A percentile compares a stretch with the other conserved stretches of the same genome.
Evolutionary conservation across 345 rosid species (phyloP).

Genomic region (Eucalyptus pumila): DNA sequence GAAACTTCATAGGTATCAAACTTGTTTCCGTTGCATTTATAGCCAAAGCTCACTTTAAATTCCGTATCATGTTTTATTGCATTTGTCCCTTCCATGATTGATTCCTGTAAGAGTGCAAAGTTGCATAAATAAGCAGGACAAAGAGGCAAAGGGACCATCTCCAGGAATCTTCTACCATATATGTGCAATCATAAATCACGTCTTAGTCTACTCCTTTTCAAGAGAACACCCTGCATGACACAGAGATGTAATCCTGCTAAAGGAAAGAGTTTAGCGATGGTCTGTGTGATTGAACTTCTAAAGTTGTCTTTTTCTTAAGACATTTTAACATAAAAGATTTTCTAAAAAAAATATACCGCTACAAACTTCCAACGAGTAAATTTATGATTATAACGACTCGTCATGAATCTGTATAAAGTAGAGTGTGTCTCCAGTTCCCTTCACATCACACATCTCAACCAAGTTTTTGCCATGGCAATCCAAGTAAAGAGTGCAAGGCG

Average conservation of each 20-base stretch:
- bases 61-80: constrained; percentile 44
- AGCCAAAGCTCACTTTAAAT: constrained; percentile 84
- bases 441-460: neutral
- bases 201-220: neutral
- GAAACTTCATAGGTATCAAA: constrained; percentile 10
- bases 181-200: neutral
- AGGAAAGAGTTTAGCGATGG: neutral
- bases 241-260: neutral
- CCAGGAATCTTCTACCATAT: neutral
- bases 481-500: neutral
- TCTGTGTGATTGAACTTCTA: neutral
- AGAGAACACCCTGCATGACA: neutral
- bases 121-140: neutral
- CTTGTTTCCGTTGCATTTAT: constrained; percentile 43
- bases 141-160: neutral
- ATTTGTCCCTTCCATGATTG: constrained; percentile 6
- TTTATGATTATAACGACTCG: neutral
- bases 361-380: neutral
- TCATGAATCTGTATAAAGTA: neutral
- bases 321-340: neutral
- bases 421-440: neutral
- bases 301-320: neutral
- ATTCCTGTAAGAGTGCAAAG: neutral
- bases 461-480: neutral
- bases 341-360: neutral